Evolutionary conservation across 2,329 filamentous ascomycete species (phyloP).

Genomic region (Botrytis cinerea): DNA sequence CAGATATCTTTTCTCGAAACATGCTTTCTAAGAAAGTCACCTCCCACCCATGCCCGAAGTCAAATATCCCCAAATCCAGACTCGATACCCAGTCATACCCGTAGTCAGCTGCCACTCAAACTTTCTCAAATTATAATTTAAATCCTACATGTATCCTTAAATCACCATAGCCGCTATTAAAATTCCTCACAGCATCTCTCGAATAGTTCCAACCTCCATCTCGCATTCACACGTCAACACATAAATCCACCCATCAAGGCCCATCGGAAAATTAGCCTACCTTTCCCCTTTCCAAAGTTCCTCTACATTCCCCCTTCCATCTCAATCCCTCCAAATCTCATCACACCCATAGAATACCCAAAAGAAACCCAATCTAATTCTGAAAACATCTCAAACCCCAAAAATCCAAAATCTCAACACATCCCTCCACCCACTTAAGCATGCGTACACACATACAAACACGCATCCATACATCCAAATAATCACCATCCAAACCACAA

Average conservation of each 20-base stretch:
- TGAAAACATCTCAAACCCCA: fast-evolving
- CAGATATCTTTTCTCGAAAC: background rate
- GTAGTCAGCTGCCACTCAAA: background rate
- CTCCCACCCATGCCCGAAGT: background rate
- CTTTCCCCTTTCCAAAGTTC: background rate
- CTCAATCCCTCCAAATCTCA: too few relatives aligned
- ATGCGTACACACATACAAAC: too few relatives aligned
- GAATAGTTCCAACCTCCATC: too few relatives aligned
- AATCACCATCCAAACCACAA: too few relatives aligned
- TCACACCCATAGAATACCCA: too few relatives aligned
- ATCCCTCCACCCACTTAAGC: background rate
- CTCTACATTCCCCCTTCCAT: background rate
- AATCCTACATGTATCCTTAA: too few relatives aligned
- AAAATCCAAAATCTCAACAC: background rate
- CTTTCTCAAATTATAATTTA: too few relatives aligned
- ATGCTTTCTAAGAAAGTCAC: background rate
- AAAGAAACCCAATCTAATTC: background rate
- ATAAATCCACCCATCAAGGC: background rate
- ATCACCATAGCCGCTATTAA: fast-evolving
- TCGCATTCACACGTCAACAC: background rate
- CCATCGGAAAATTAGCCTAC: background rate
- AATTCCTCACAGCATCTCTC: background rate
- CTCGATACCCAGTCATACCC: background rate
- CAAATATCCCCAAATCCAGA: fast-evolving
- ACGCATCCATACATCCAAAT: too few relatives aligned